A percentile compares a stretch with the other conserved stretches of the same genome.
Evolutionary conservation across 768 basidiomycete species (phyloP).

Genomic region (Pulveroboletus sp.): DNA sequence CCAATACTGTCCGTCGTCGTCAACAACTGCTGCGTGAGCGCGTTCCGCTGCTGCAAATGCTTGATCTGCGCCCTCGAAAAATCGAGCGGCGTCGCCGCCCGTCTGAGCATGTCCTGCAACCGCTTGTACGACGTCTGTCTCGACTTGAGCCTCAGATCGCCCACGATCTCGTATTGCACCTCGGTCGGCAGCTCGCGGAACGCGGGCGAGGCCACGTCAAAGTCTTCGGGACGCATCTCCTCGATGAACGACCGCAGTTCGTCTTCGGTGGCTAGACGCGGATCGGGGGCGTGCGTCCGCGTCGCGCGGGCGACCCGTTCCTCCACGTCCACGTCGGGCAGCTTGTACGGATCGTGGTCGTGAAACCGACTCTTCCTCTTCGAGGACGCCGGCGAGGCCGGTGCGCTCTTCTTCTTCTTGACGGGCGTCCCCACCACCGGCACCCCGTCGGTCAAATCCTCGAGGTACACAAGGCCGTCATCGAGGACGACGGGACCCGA

Average conservation of each 20-base stretch:
- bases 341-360: conserved; percentile 88
- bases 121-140: conserved; percentile 91
- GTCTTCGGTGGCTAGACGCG: conserved; percentile 92
- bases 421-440: conserved; percentile 53
- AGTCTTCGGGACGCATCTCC: conserved; percentile 92
- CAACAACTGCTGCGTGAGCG: conserved; percentile 88
- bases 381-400: conserved; percentile 45
- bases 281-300: conserved; percentile 65
- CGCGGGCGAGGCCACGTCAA: conserved; percentile 84
- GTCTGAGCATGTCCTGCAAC: conserved; percentile 83
- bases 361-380: conserved; percentile 60
- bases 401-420: conserved; percentile 15
- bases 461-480: conserved; percentile 80
- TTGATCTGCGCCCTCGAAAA: conserved; percentile 96
- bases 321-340: conserved; percentile 79
- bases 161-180: conserved; percentile 96
- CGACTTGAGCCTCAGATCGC: conserved; percentile 91
- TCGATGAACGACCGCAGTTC: conserved; percentile 92
- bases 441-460: conserved; percentile 64
- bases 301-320: conserved; percentile 60
- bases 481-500: conserved; percentile 52
- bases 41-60: conserved; percentile 83
- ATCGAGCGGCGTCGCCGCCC: conserved; percentile 79
- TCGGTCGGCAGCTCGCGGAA: conserved; percentile 94
- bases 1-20: conserved; percentile 91